Conservation (phyloP, 2,329 filamentous ascomycete genomes). For the Trichoderma endophyticum region DNA sequence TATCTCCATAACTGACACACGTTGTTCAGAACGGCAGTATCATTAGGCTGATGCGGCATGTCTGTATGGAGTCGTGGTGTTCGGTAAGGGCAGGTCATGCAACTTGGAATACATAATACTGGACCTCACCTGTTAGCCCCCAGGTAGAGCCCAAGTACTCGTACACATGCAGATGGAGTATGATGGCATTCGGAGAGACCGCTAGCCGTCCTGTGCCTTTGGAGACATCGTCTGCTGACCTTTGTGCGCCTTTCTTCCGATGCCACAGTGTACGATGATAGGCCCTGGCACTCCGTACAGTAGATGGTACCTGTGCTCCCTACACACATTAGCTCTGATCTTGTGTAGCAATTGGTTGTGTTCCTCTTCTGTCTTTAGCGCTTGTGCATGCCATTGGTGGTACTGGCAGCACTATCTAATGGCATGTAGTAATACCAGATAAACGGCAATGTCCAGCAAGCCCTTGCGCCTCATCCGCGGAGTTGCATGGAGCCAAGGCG, state of each 20-base stretch:
- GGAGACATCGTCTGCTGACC: not conserved
- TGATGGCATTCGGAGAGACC: not conserved
- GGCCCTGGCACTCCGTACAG: not conserved
- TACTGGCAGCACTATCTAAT: not conserved
- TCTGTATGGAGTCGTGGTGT: not conserved
- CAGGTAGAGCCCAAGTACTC: not conserved
- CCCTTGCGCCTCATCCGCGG: constrained; percentile 20
- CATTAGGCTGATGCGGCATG: constrained; percentile 8
- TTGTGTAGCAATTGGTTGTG: not conserved
- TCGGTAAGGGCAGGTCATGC: not conserved
- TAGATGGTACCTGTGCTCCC: not conserved
- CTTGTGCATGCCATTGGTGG: not conserved
- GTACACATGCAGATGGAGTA: not conserved
- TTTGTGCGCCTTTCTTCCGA: not conserved
- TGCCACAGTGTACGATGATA: not conserved
- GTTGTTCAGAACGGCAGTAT: not conserved
- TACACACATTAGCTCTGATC: not conserved
- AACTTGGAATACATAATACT: not conserved
- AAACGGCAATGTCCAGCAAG: not conserved
- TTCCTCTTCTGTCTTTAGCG: not conserved
- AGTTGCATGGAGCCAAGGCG: constrained; percentile 15
- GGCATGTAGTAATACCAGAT: not conserved
- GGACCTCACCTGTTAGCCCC: not conserved
- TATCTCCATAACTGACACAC: not conserved
- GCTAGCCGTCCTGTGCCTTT: not conserved